Conservation (phyloP, 441 rosid genomes). For the Syzygium malaccense region DNA sequence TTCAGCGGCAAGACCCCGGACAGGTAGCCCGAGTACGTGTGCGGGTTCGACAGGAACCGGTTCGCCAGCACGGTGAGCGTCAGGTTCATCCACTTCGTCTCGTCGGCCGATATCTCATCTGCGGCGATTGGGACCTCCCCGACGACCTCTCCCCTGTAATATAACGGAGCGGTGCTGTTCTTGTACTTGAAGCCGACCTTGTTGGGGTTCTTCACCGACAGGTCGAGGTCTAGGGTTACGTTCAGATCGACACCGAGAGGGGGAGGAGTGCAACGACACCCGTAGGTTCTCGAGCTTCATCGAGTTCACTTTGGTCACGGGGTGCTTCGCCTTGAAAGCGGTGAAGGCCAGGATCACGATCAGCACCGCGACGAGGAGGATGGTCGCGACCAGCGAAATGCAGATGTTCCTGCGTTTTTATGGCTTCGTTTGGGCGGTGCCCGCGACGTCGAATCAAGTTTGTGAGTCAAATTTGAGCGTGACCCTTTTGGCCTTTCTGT, state of each 20-base stretch:
- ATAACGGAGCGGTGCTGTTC: constrained; percentile 33
- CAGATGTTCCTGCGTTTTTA: constrained; percentile 32
- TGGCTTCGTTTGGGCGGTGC: not conserved
- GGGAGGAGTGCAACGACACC: constrained; percentile 15
- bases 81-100: constrained; percentile 35
- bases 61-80: constrained; percentile 64
- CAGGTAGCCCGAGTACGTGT: constrained; percentile 25
- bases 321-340: constrained; percentile 64
- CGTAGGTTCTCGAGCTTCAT: constrained; percentile 22
- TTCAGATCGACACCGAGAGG: constrained; percentile 29
- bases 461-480: not conserved
- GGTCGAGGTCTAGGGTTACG: constrained; percentile 34
- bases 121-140: constrained; percentile 71
- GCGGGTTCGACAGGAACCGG: constrained; percentile 35
- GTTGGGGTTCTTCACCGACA: constrained; percentile 63
- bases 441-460: too few relatives aligned
- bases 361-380: constrained; percentile 25
- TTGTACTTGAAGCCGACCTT: constrained; percentile 54
- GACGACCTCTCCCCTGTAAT: constrained; percentile 45
- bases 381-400: constrained; percentile 15
- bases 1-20: constrained; percentile 37
- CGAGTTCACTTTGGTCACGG: constrained; percentile 39
- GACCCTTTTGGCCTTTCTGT: not conserved
- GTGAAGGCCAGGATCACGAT: constrained; percentile 50
- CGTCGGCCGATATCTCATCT: constrained; percentile 28